phyloP scores from a whole-genome alignment of 2,329 filamentous ascomycete genomes.

The Leptographium galeiforme region DNA sequence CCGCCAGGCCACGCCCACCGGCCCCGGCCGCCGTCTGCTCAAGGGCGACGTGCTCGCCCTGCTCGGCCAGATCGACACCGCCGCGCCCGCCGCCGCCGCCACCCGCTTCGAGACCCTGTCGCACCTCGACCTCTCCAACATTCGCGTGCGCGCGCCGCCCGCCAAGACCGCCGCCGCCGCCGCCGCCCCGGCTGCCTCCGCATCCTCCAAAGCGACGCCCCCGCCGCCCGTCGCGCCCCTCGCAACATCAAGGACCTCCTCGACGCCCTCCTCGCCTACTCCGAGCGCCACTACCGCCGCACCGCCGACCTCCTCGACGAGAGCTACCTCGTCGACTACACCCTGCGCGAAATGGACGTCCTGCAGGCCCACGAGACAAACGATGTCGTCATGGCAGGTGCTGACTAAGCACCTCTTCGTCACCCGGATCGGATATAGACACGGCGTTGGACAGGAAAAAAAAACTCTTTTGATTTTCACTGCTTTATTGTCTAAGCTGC shows the following conservation, averaged over 20 bases:
- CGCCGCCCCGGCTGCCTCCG: no score
- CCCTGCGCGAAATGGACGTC: constrained; percentile 81
- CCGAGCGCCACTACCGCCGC: constrained; percentile 81
- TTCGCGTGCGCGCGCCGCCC: constrained; percentile 52
- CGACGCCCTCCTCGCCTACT: constrained; percentile 79
- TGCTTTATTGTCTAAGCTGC: background rate
- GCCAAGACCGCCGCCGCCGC: constrained; percentile 12
- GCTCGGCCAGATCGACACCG: constrained; percentile 60
- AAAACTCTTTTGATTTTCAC: background rate
- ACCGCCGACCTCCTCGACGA: constrained; percentile 86
- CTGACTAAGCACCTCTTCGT: no score
- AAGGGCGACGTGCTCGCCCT: constrained; percentile 94
- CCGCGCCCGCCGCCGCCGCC: constrained; percentile 59
- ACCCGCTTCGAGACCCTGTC: constrained; percentile 59
- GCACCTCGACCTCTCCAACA: constrained; percentile 89
- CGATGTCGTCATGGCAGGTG: constrained; percentile 13
- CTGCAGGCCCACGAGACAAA: constrained; percentile 28
- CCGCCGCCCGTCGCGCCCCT: constrained; percentile 29
- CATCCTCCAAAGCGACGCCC: no score
- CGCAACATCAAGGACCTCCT: constrained; percentile 66
- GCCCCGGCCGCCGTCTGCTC: constrained; percentile 74
- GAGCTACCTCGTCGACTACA: constrained; percentile 89
- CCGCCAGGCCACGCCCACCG: constrained; percentile 72
- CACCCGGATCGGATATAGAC: no score
- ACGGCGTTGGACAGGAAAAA: background rate